Percentiles rank a stretch among this genome's conserved stretches.
phyloP scores from a whole-genome alignment of 2,329 filamentous ascomycete species.

The Atkinsonella hypoxylon region DNA sequence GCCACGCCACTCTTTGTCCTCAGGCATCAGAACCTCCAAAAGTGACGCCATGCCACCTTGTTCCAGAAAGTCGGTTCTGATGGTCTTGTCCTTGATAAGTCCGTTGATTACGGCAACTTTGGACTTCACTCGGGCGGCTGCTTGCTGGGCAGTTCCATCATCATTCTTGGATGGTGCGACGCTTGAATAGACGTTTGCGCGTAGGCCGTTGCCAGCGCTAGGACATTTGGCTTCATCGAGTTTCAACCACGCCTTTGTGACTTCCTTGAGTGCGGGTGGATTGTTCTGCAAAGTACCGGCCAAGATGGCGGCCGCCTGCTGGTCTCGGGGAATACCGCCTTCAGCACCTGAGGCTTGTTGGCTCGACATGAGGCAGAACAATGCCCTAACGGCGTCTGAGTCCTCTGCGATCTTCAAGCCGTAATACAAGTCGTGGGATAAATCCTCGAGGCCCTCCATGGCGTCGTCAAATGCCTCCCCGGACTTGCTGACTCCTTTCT shows the following conservation, averaged over 20 bases:
- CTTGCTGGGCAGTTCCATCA: slow-evolving; percentile 12
- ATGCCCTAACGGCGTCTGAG: slow-evolving; percentile 35
- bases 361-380: slow-evolving; percentile 42
- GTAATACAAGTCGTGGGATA: slow-evolving; percentile 60
- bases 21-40: slow-evolving; percentile 37
- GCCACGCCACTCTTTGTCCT: slow-evolving; percentile 35
- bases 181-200: slow-evolving; percentile 28
- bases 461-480: slow-evolving; percentile 32
- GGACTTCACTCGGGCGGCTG: slow-evolving; percentile 21
- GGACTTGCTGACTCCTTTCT: slow-evolving; percentile 24
- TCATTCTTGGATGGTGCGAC: slow-evolving; percentile 21
- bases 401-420: slow-evolving; percentile 51
- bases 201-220: slow-evolving; percentile 17
- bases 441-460: slow-evolving; percentile 46
- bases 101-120: slow-evolving; percentile 41
- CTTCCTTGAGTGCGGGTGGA: slow-evolving; percentile 42
- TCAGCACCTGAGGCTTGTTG: slow-evolving; percentile 13
- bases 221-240: slow-evolving; percentile 29
- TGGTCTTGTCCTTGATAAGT: slow-evolving; percentile 39
- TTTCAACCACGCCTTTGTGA: slow-evolving; percentile 34
- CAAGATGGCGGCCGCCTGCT: slow-evolving; percentile 44
- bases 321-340: slow-evolving; percentile 26
- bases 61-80: slow-evolving; percentile 44
- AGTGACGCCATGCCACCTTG: slow-evolving; percentile 41
- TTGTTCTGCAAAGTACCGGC: slow-evolving; percentile 53